Conservation (phyloP, 306 rosid genomes). For the Vachellia pachyceras region DNA sequence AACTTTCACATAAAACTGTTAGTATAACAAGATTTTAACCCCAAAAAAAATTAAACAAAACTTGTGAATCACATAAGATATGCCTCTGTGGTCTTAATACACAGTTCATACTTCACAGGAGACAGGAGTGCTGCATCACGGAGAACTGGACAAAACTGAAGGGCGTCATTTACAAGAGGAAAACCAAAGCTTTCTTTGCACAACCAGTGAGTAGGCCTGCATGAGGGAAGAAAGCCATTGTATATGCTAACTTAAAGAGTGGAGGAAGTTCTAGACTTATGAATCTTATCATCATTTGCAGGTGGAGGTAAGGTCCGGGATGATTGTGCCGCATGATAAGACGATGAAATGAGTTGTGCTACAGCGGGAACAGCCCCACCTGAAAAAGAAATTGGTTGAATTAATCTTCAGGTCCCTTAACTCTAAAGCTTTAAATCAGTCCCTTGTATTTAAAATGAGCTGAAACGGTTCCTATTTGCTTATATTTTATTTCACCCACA, state of each 20-base stretch:
- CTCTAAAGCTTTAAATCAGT: not conserved
- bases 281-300: constrained; percentile 65
- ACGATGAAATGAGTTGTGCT: constrained; percentile 84
- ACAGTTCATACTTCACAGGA: not conserved
- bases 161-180: constrained; percentile 36
- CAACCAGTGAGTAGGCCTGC: constrained; percentile 4
- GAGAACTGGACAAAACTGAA: constrained; percentile 32
- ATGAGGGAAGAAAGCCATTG: constrained; percentile 21
- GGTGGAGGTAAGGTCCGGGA: constrained; percentile 48
- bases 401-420: not conserved
- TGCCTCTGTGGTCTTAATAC: constrained; percentile 20
- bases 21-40: not conserved
- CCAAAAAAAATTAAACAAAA: not conserved
- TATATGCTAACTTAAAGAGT: constrained; percentile 42
- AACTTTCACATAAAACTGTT: not conserved
- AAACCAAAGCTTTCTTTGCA: constrained; percentile 24
- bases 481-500: not conserved
- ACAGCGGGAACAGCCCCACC: constrained; percentile 87
- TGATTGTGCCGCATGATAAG: constrained; percentile 69
- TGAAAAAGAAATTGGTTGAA: constrained; percentile 22
- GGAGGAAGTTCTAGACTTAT: constrained; percentile 75
- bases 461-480: not conserved
- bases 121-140: constrained; percentile 11
- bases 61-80: not conserved
- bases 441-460: not conserved